Evolutionary conservation across 148 eudicot species (phyloP), one percentile per base, ranked within the genome.

Genomic region (Rhododendron molle): DNA sequence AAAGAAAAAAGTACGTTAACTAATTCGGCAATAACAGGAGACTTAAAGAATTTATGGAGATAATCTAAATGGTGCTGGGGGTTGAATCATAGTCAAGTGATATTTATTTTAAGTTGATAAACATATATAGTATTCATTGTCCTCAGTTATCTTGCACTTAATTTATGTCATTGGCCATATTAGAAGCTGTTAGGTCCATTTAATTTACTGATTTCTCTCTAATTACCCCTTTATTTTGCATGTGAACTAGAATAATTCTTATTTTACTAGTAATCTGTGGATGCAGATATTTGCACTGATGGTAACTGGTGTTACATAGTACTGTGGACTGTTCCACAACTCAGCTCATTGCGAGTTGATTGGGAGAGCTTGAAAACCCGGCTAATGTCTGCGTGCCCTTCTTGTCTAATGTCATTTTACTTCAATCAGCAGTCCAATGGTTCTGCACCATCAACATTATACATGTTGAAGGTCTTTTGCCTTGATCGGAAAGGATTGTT

Each of bases 271-370:
- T 67, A n/a, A 38, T 76, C 74, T 73, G 28, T 76, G 21, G n/a
- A 20, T 81, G 86, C 91, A 94, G 98, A 94, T 90, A 89, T 92
- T 77, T 91, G 95, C 16, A 94, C 98, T 44, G 98, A 94, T 91
- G 98, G 98, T 23, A 91, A 88, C 87, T 94, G 98, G 98, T 94
- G 98, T 86, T 93, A 93, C 89, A 83, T 93, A 23, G 92, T 94
- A 56, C 84, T 94, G 77, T 94, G 96, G 96, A 95, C 93, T 72
- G 88, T 90, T 85, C 92, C 98, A 56, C 91, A 92, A 58, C 88
- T 91, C 13, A 89, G 88, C 76, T 89, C 94, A 12, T 50, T 71
- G 77, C 87, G 15, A 8, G 84, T 92, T 38, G 87, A 92, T 78
- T 93, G 96, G 98, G 88, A 81, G 23, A 93, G 93, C 85, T 89